Evolutionary conservation across 352 stramenopile genomes (phyloP), one percentile per base, ranked within the genome.

Genomic region (Phytophthora pini): DNA sequence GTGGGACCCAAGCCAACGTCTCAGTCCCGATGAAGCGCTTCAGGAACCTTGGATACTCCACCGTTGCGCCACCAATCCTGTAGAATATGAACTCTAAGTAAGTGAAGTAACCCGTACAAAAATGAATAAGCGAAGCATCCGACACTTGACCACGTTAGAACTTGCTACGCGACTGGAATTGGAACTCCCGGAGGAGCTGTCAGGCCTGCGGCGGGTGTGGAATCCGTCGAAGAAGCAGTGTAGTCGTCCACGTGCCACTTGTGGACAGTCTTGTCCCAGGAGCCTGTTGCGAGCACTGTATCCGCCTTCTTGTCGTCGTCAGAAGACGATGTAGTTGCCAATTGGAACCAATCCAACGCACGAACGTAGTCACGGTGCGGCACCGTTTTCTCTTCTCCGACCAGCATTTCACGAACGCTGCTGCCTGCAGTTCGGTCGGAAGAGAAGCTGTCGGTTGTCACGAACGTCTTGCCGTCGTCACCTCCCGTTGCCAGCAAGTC

Each of bases 321-420:
- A 5, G 54, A 52, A 41, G 45, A 13, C 11, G 52, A 10, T 11
- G 50, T 24, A 15, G 71, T 45, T 15, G 60, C 7, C 20, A 62
- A 32, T 43, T 80, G 65, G 39, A 83, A 80, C 87, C 87, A 95
- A 24, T 77, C 83, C 7, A 95, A 48, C 1, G 78, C 83, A 22
- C 84, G 87, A 8, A 95, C 80, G 41, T 95, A 95, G 66, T 95
- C 87, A 13, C 24, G 32, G 45, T 95, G 87, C 8, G 71, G 61
- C 15, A 62, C 46, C 22, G 36, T 52, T 4, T 69, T 55, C 36
- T 70, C 56, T 22, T 74, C 48, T 2, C 54, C 50, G 34, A 65
- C 43, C n/a, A 62, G 43, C 41, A 78, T 12, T 12, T 78, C 40
- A 27, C 68, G 46, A 2, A 66, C 60, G 49, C 61, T 44, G 52